Evolutionary conservation across 2,329 filamentous ascomycete genomes (phyloP), one percentile per base, ranked within the genome.

Genomic region (Colletotrichum shisoi): DNA sequence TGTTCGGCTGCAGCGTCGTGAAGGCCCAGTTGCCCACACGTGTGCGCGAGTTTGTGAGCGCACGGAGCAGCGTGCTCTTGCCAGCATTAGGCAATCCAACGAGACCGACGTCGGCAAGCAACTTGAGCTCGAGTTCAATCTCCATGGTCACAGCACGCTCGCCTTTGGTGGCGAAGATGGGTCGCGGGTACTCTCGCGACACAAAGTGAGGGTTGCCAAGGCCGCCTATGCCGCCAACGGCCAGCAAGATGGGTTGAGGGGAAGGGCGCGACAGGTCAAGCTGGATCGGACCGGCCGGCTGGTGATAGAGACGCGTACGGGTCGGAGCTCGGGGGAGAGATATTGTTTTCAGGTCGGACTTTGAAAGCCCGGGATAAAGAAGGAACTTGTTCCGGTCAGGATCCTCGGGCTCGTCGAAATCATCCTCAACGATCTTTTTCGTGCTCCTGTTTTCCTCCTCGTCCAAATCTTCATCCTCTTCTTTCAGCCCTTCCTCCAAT

Each of bases 51-150:
- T 94, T 94, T 73, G 90, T 96, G 72, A 99, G 81, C 3, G 94
- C 90, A 19, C 95, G 89, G 17, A 98, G 85, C 1, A 99, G 84
- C 0, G 95, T 98, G 75, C 92, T 96, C 79, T 99, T 99, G 9
- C 95, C 95, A 4, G 94, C 95, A 76, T 99, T 99, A 1, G 95
- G 95, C 17, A 98, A 86, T 0, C 95, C 95, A 17, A 99, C 95
- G 2, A 99, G 85, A 0, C 95, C 95, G 8, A 99, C 91, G 78
- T 99, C 95, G 5, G 95, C 95, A 46, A 99, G 88, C 11, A 99
- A 86, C 82, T 97, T 98, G 69, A 99, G 85, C 77, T 99, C 95
- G 15, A 99, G 85, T 75, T 96, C 89, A 42, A 99, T 80, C 54
- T 89, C 88, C 74, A 99, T 82, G 45, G 87, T 89, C 73, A 95